phyloP scores from a whole-genome alignment of 345 rosid species.

The Arabidopsis suecica region DNA sequence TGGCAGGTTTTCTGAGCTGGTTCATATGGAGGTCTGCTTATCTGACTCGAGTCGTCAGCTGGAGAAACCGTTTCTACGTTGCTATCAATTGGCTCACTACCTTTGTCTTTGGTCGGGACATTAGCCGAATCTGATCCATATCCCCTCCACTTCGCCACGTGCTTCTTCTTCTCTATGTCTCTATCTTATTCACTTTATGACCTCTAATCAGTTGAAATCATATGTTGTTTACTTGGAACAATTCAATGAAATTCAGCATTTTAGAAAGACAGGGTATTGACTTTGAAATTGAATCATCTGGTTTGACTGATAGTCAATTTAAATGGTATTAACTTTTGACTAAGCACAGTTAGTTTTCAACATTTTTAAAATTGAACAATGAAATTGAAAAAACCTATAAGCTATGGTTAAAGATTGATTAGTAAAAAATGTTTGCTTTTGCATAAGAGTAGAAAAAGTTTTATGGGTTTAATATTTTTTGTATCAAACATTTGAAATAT shows the following conservation, averaged over 20 bases:
- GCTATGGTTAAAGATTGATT: no score
- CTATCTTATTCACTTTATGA: not conserved
- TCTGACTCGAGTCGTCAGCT: slow-evolving; percentile 92
- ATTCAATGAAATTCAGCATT: slow-evolving; percentile 4
- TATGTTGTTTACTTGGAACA: not conserved
- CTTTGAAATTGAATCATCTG: not conserved
- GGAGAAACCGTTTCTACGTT: slow-evolving; percentile 97
- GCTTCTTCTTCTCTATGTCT: slow-evolving; percentile 7
- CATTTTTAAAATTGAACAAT: no score
- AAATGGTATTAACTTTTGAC: no score
- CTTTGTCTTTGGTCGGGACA: slow-evolving; percentile 88
- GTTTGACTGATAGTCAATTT: not conserved
- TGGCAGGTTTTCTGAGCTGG: slow-evolving; percentile 89
- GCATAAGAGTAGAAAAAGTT: no score
- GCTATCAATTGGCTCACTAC: slow-evolving; percentile 97
- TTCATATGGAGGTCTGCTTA: slow-evolving; percentile 99
- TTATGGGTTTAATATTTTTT: no score
- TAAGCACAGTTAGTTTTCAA: no score
- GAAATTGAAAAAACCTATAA: no score
- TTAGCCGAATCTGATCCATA: slow-evolving; percentile 60
- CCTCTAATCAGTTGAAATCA: not conserved
- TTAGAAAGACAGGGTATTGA: not conserved
- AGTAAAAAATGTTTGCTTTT: no score
- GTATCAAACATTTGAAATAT: no score
- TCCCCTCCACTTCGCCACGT: not conserved